These are phyloP conservation scores for Yamadazyma pseudoaaseri DNA, from an alignment of 1,139 yeast species.

Conservation along the genomic window DNA sequence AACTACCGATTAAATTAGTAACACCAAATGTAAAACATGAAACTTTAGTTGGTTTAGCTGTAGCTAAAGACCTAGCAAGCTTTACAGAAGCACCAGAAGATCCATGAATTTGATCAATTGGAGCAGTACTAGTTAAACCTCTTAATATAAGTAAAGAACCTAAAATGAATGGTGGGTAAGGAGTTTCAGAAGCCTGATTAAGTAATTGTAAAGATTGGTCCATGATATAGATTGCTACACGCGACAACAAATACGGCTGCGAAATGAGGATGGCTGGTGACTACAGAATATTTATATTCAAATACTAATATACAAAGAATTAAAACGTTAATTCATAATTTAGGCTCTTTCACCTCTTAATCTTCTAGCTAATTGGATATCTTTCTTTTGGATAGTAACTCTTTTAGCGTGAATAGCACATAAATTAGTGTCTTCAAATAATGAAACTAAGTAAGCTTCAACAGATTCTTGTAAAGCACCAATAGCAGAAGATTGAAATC, in stretches of 20 bases:
- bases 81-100: constrained; percentile 29
- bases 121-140: constrained; percentile 33
- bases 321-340: constrained; percentile 11
- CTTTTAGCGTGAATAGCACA: constrained; percentile 99
- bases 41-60: constrained; percentile 34
- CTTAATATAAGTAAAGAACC: constrained; percentile 41
- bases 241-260: no score
- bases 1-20: constrained; percentile 76
- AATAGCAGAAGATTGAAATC: constrained; percentile 98
- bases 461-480: constrained; percentile 99
- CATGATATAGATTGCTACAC: constrained; percentile 1
- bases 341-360: constrained; percentile 95
- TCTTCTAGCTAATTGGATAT: constrained; percentile 98
- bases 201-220: constrained; percentile 2
- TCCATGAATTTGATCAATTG: constrained; percentile 21
- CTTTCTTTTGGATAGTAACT: constrained; percentile 99
- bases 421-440: constrained; percentile 95
- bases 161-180: constrained; percentile 53
- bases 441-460: constrained; percentile 90
- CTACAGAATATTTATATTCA: no score
- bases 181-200: constrained; percentile 40
- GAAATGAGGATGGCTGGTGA: no score
- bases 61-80: constrained; percentile 26
- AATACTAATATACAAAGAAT: constrained; percentile 13
- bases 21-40: constrained; percentile 58